These are phyloP conservation scores for Musa beccarii DNA, from an alignment of 176 grass and related monocot species.

Conservation along the genomic window DNA sequence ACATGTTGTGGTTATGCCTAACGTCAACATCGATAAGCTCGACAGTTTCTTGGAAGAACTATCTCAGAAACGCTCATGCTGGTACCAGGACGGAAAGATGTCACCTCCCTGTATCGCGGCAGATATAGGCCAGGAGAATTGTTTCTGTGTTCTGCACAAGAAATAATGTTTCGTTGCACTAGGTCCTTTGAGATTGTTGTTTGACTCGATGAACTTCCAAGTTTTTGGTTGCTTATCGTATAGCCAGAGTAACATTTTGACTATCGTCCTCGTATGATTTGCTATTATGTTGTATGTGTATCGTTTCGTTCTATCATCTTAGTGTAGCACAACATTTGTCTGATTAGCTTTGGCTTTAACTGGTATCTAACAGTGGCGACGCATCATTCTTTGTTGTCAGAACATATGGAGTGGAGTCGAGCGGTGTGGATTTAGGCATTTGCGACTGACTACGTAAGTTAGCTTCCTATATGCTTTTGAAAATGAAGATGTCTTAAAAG, in stretches of 20 bases:
- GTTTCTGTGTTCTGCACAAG: slow-evolving; percentile 37
- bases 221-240: neutral
- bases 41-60: slow-evolving; percentile 64
- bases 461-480: too few relatives aligned
- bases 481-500: too few relatives aligned
- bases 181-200: neutral
- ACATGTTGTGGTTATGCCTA: slow-evolving; percentile 90
- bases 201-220: neutral
- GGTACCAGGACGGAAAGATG: slow-evolving; percentile 51
- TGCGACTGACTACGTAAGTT: too few relatives aligned
- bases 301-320: too few relatives aligned
- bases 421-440: too few relatives aligned
- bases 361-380: too few relatives aligned
- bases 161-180: slow-evolving; percentile 2
- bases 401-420: too few relatives aligned
- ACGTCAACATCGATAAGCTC: slow-evolving; percentile 63
- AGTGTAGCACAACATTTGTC: too few relatives aligned
- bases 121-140: slow-evolving; percentile 48
- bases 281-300: too few relatives aligned
- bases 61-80: slow-evolving; percentile 33
- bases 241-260: neutral
- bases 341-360: too few relatives aligned
- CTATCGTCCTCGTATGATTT: neutral
- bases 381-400: too few relatives aligned
- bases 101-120: slow-evolving; percentile 39